A percentile compares a stretch with the other conserved stretches of the same genome.
These are phyloP conservation scores for Phtheirospermum japonicum DNA, from an alignment of 257 asterid species.

Conservation along the genomic window DNA sequence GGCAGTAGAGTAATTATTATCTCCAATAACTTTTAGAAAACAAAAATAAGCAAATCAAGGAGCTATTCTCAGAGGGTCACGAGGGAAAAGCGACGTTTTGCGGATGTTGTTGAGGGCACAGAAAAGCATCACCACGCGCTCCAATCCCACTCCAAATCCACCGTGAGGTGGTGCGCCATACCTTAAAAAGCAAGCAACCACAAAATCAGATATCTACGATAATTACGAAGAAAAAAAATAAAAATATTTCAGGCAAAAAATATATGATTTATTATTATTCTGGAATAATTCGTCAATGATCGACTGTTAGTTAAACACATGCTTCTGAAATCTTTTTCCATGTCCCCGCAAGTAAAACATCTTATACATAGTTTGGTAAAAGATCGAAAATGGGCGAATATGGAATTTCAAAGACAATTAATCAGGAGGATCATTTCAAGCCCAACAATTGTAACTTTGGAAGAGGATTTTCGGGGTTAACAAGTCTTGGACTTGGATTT, in stretches of 20 bases:
- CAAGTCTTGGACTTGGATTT: too few species aligned
- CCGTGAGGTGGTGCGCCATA: slow-evolving; percentile 88
- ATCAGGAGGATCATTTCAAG: background rate
- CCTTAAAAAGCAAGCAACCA: slow-evolving; percentile 32
- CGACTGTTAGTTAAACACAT: too few species aligned
- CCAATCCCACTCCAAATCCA: slow-evolving; percentile 94
- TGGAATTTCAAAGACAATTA: background rate
- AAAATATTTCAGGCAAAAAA: slow-evolving; percentile 2
- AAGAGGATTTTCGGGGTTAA: too few species aligned
- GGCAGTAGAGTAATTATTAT: background rate
- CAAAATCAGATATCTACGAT: background rate
- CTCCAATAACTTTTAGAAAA: background rate
- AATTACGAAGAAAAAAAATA: background rate
- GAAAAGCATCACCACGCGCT: slow-evolving; percentile 89
- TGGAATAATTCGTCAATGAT: too few species aligned
- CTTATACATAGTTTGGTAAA: too few species aligned
- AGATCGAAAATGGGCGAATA: background rate
- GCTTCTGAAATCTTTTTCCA: too few species aligned
- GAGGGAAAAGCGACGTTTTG: slow-evolving; percentile 83
- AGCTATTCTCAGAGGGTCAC: slow-evolving; percentile 72
- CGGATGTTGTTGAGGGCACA: slow-evolving; percentile 83
- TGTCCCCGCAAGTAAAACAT: background rate
- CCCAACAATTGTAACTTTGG: too few species aligned
- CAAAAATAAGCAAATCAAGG: slow-evolving; percentile 40
- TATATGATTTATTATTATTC: background rate